phyloP scores from a whole-genome alignment of 106 monocot genomes.

The Allium cepa region DNA sequence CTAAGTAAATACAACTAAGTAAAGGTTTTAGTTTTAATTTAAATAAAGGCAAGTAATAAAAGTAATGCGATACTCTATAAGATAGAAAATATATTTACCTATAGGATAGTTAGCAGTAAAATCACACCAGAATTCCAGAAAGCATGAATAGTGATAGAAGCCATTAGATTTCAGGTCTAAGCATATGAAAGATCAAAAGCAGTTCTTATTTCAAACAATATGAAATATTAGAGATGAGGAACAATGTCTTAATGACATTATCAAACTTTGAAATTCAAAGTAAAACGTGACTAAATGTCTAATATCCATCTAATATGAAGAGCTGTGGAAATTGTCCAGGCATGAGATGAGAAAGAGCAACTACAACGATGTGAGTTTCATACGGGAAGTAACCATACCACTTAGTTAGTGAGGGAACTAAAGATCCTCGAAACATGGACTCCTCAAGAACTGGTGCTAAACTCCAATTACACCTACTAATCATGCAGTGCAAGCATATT shows the following conservation, averaged over 20 bases:
- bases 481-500: constrained; percentile 36
- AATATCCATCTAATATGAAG: constrained; percentile 91
- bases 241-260: not conserved
- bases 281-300: too few relatives aligned
- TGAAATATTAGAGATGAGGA: not conserved
- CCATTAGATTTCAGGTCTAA: constrained; percentile 78
- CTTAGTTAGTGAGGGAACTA: constrained; percentile 82
- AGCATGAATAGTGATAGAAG: constrained; percentile 87
- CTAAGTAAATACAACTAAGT: too few relatives aligned
- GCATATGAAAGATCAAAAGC: constrained; percentile 83
- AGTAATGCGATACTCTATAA: too few relatives aligned
- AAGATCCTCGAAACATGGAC: constrained; percentile 90
- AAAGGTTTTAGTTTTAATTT: too few relatives aligned
- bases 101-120: constrained; percentile 78
- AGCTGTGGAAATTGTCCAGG: constrained; percentile 92
- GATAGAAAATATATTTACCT: too few relatives aligned
- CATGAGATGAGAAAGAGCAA: constrained; percentile 84
- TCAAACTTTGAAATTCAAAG: not conserved
- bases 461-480: constrained; percentile 81
- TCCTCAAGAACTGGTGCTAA: constrained; percentile 92
- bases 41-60: too few relatives aligned
- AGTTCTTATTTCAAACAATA: constrained; percentile 30
- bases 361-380: not conserved
- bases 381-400: constrained; percentile 34
- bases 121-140: constrained; percentile 92